Evolutionary conservation across 345 rosid species (phyloP), one percentile per base, ranked within the genome.

Genomic region (Erucastrum elatum): DNA sequence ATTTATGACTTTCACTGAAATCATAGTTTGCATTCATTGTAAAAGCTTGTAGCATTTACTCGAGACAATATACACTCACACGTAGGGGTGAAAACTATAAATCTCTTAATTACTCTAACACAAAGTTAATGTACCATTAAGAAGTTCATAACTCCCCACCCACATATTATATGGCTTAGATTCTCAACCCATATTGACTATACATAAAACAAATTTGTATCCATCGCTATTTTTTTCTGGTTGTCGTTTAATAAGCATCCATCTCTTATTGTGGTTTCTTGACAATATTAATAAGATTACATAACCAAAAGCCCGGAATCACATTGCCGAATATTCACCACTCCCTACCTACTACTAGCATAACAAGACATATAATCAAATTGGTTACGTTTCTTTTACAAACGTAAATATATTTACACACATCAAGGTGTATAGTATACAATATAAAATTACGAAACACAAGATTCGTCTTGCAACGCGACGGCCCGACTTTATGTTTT

Each of bases 381-480:
- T n/a, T 68, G 79, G 67, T 55, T 74, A 37, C 34, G 67, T 39
- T 80, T 80, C 62, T 39, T 17, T 17, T 53, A 51, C 34, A 7
- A 5, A 59, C 55, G 74, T 12, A 49, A 26, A 60, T 26, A 11
- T 11, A 63, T 16, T 2, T 35, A 69, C 25, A 64, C 61, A 56
- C 34, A 78, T n/a, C 39, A 33, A 73, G 69, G 64, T 62, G 56
- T 59, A 41, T 27, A 26, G 56, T 59, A 41, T 27, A 26, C n/a
- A 31, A 74, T 37, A 68, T 60, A 60, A 29, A 65, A 75, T 3
- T 60, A 60, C 8, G 58, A 64, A 56, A 76, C 60, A 74, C 65
- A 88, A 89, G 90, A 89, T 89, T 89, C 92, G 81, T 80, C 76
- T 73, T 41, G 67, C 81, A 87, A 90, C 79, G 97, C 97, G 97